Evolutionary conservation across 1,284 basidiomycete genomes (phyloP).

Genomic region (Phlebopus sp.): DNA sequence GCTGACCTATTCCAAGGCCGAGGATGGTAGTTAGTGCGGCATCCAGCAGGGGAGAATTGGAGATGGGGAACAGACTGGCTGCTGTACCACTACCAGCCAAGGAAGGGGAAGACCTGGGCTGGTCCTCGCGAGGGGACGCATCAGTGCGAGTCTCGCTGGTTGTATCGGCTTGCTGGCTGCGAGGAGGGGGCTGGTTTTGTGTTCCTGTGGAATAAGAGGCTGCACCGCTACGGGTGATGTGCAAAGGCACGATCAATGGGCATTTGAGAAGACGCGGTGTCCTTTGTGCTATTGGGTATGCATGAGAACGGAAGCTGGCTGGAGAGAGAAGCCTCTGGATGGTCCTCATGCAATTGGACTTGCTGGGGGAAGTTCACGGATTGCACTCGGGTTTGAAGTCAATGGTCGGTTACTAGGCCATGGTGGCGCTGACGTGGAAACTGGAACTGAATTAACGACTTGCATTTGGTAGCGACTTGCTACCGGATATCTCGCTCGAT

Average conservation of each 20-base stretch:
- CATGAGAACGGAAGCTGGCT: neutral
- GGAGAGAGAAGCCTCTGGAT: neutral
- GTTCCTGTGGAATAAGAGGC: constrained; percentile 7
- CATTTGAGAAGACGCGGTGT: constrained; percentile 1
- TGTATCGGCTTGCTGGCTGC: neutral
- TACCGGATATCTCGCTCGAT: constrained; percentile 6
- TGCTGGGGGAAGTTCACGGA: no score
- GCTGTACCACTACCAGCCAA: constrained; percentile 24
- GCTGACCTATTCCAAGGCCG: constrained; percentile 58
- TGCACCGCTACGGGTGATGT: constrained; percentile 6
- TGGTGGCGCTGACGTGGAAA: no score
- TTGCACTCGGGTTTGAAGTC: no score
- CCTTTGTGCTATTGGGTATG: neutral
- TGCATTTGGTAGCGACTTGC: no score
- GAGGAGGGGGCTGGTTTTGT: neutral
- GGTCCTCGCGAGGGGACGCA: constrained; percentile 12
- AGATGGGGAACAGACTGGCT: constrained; percentile 36
- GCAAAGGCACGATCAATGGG: constrained; percentile 3
- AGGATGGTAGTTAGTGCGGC: constrained; percentile 57
- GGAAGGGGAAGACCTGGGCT: constrained; percentile 2
- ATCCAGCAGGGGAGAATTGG: constrained; percentile 39
- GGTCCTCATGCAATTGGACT: neutral
- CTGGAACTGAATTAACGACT: no score
- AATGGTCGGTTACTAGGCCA: neutral
- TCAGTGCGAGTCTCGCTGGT: neutral